Evolutionary conservation across 768 basidiomycete genomes (phyloP).

Genomic region (Crepidotus variabilis): DNA sequence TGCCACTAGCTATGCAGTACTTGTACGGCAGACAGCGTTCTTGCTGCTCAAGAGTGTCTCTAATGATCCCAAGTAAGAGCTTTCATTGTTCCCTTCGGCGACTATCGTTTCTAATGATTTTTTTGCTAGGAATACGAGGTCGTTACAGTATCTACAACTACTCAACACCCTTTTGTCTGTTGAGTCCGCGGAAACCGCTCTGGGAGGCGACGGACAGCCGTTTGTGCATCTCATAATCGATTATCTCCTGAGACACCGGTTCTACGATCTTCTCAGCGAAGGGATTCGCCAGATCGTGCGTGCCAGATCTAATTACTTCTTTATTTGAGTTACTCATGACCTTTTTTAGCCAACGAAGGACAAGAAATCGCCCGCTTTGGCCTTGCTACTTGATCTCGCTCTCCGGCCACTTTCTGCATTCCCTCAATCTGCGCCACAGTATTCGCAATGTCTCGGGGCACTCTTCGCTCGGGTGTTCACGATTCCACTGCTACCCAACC

Average conservation of each 20-base stretch:
- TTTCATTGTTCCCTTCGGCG: not conserved
- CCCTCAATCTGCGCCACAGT: conserved; percentile 18
- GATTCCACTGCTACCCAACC: conserved; percentile 76
- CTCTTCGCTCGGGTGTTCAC: conserved; percentile 59
- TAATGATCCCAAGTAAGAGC: conserved; percentile 5
- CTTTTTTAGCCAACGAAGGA: conserved; percentile 47
- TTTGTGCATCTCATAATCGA: conserved; percentile 31
- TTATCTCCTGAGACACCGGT: conserved; percentile 44
- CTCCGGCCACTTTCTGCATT: conserved; percentile 35
- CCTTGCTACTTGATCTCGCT: conserved; percentile 43
- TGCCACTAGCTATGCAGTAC: conserved; percentile 52
- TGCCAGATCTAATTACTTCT: conserved; percentile 6
- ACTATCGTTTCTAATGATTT: not conserved
- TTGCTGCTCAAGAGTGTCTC: conserved; percentile 53
- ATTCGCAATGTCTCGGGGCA: conserved; percentile 30
- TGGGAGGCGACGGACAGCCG: conserved; percentile 28
- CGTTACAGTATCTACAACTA: conserved; percentile 45
- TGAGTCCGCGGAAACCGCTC: conserved; percentile 14
- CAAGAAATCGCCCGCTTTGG: conserved; percentile 51
- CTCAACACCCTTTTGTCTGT: conserved; percentile 44
- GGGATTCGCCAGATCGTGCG: conserved; percentile 51
- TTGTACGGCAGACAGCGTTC: conserved; percentile 46
- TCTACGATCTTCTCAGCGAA: conserved; percentile 39
- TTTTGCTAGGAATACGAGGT: conserved; percentile 38
- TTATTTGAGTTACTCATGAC: not conserved